These are phyloP conservation scores for Berkeleyomyces basicola DNA, from an alignment of 2,329 filamentous ascomycete genomes.

Conservation along the genomic window DNA sequence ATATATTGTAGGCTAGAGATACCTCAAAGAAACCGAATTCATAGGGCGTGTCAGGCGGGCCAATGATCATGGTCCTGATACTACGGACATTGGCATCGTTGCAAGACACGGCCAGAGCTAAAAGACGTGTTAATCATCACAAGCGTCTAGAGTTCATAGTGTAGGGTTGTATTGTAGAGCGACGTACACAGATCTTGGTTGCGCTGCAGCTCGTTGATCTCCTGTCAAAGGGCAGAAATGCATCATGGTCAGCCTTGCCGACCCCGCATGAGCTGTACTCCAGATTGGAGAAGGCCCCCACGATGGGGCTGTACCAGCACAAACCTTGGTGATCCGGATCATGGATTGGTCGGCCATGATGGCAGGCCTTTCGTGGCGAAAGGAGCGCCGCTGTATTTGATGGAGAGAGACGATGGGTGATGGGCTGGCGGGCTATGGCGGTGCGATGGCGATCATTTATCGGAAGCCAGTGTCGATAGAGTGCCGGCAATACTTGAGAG, in stretches of 20 bases:
- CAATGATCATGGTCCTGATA: conserved; percentile 75
- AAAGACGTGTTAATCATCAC: not conserved
- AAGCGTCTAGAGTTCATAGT: too few species aligned
- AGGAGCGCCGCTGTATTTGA: not conserved
- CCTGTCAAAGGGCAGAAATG: conserved; percentile 31
- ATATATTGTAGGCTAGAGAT: conserved; percentile 17
- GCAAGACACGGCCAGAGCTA: conserved; percentile 74
- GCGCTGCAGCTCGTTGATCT: conserved; percentile 72
- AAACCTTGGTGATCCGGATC: conserved; percentile 69
- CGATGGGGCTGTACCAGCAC: not conserved
- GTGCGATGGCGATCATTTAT: not conserved
- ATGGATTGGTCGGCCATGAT: conserved; percentile 71
- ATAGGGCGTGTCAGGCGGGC: conserved; percentile 86
- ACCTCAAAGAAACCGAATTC: conserved; percentile 97
- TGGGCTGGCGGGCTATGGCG: not conserved
- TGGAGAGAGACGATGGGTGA: not conserved
- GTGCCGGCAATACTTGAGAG: too few species aligned
- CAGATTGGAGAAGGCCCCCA: not conserved
- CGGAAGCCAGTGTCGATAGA: not conserved
- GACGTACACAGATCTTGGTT: conserved; percentile 64
- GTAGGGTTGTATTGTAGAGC: not conserved
- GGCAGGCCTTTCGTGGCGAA: not conserved
- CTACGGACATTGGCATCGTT: conserved; percentile 77
- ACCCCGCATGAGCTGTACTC: conserved; percentile 3
- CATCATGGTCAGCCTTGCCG: not conserved